A percentile compares a stretch with the other conserved stretches of the same genome.
phyloP scores from a whole-genome alignment of 176 grass and related monocot genomes.

The Triticum turgidum region DNA sequence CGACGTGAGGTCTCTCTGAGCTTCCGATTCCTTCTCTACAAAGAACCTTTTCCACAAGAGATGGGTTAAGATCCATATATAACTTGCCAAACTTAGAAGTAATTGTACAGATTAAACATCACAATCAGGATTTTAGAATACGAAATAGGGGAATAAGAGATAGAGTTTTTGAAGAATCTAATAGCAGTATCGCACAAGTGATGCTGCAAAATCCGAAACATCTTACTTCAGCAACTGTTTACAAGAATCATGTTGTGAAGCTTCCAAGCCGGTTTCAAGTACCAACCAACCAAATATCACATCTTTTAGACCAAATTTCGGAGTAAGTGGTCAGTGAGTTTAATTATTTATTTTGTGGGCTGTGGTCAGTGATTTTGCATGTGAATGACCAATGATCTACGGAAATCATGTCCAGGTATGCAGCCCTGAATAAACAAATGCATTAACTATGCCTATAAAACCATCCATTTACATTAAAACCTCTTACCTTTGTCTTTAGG shows the following conservation, averaged over 20 bases:
- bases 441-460: neutral
- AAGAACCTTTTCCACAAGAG: slow-evolving; percentile 4
- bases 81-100: neutral
- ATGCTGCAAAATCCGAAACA: neutral
- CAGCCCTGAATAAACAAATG: neutral
- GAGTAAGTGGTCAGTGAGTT: neutral
- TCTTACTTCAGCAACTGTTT: neutral
- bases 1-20: neutral
- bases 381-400: neutral
- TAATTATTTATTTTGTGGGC: neutral
- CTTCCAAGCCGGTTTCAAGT: neutral
- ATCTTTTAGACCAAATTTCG: neutral
- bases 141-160: neutral
- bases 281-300: neutral
- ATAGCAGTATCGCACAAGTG: neutral
- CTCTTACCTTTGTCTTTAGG: neutral
- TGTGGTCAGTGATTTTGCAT: neutral
- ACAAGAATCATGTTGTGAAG: neutral
- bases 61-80: neutral
- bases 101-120: neutral
- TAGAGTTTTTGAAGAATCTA: neutral
- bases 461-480: neutral
- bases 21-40: neutral
- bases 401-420: neutral
- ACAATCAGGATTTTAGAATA: neutral